Conservation (phyloP, 2,329 filamentous ascomycete species). For the Scytalidium lignicola region DNA sequence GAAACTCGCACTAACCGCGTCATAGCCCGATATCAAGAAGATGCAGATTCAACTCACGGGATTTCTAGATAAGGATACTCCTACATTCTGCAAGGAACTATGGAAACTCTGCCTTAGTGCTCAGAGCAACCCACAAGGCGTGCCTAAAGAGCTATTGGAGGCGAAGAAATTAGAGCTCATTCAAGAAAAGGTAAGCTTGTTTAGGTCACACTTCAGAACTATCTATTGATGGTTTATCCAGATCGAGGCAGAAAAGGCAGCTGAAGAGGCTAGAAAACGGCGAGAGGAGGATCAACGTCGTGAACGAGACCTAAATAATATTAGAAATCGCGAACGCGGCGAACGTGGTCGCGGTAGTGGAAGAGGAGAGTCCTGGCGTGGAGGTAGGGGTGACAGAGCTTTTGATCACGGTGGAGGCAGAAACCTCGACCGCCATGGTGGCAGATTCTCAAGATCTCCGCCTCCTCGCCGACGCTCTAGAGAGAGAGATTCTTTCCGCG, state of each 20-base stretch:
- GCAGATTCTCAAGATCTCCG: slow-evolving; percentile 37
- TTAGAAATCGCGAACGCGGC: slow-evolving; percentile 61
- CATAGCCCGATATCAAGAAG: slow-evolving; percentile 88
- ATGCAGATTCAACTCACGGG: slow-evolving; percentile 92
- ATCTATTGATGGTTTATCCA: slow-evolving; percentile 30
- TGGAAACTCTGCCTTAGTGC: slow-evolving; percentile 91
- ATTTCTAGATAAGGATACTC: slow-evolving; percentile 89
- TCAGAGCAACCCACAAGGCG: slow-evolving; percentile 80
- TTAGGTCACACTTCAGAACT: background rate
- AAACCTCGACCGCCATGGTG: slow-evolving; percentile 40
- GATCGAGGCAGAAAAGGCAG: slow-evolving; percentile 78
- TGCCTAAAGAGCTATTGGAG: slow-evolving; percentile 90
- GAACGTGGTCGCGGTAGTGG: slow-evolving; percentile 45
- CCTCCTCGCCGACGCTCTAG: slow-evolving; percentile 32
- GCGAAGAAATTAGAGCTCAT: slow-evolving; percentile 94
- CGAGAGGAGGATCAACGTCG: slow-evolving; percentile 67
- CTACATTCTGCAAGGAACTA: slow-evolving; percentile 84
- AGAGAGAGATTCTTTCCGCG: slow-evolving; percentile 28
- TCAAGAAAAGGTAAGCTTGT: slow-evolving; percentile 73
- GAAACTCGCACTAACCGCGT: slow-evolving; percentile 21
- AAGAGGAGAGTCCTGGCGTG: slow-evolving; percentile 37
- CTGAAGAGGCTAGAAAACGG: slow-evolving; percentile 66
- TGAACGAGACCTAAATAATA: slow-evolving; percentile 63
- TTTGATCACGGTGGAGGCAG: slow-evolving; percentile 32
- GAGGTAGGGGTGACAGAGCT: slow-evolving; percentile 50